Percentiles rank a stretch among this genome's conserved stretches.
Conservation (phyloP, 345 rosid species). For the Noccaea caerulescens region DNA sequence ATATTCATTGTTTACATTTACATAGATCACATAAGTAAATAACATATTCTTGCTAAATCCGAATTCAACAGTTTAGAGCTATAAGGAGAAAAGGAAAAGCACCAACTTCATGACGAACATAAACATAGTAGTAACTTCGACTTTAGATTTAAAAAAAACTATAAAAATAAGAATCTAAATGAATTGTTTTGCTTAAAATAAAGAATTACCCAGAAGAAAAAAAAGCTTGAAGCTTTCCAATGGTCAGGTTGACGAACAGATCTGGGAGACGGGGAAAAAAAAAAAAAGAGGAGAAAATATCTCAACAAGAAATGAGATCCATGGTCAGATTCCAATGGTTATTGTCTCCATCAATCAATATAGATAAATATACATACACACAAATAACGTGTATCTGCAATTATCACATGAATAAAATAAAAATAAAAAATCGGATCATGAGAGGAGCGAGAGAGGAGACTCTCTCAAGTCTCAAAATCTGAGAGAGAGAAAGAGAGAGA, state of each 20-base stretch:
- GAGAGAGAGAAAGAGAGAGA: constrained; percentile 19
- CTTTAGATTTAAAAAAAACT: background rate
- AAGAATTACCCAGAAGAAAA: constrained; percentile 29
- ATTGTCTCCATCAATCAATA: constrained; percentile 39
- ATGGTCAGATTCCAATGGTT: constrained; percentile 46
- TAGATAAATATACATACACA: constrained; percentile 26
- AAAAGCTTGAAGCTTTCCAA: constrained; percentile 35
- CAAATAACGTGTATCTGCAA: constrained; percentile 41
- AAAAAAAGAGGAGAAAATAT: background rate
- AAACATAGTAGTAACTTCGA: constrained; percentile 20
- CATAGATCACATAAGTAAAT: constrained; percentile 9
- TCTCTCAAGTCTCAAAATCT: constrained; percentile 34
- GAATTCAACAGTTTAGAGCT: constrained; percentile 25
- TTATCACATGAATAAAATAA: constrained; percentile 23
- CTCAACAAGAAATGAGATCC: constrained; percentile 39
- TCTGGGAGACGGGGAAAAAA: constrained; percentile 34
- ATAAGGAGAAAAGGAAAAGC: constrained; percentile 39
- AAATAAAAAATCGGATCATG: constrained; percentile 37
- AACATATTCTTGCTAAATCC: constrained; percentile 21
- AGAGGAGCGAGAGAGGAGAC: constrained; percentile 29
- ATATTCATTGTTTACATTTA: constrained; percentile 5
- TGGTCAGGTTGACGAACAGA: constrained; percentile 38
- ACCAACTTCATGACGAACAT: constrained; percentile 39
- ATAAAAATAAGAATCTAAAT: constrained; percentile 3
- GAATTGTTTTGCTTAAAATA: background rate